A percentile compares a stretch with the other conserved stretches of the same genome.
Evolutionary conservation across 768 basidiomycete genomes (phyloP).

Genomic region (Filobasidium floriforme): DNA sequence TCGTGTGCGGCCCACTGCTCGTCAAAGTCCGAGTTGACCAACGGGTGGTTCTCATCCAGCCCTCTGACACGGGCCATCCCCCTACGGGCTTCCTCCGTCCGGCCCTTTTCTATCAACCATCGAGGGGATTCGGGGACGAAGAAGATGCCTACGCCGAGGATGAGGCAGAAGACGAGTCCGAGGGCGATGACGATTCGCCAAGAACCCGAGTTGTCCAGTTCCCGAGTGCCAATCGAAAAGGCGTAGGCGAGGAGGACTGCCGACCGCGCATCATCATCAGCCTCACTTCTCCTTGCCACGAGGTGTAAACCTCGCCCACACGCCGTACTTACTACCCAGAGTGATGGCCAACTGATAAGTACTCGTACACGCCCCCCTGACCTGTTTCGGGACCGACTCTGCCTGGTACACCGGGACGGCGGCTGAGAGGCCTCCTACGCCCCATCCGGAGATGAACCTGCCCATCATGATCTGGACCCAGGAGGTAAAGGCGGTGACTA

Average conservation of each 20-base stretch:
- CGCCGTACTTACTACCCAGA: conserved; percentile 49
- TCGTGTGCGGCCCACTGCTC: conserved; percentile 56
- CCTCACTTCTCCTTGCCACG: neutral
- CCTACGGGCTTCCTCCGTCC: conserved; percentile 8
- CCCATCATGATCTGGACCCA: conserved; percentile 64
- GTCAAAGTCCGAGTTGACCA: conserved; percentile 40
- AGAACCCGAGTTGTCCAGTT: conserved; percentile 35
- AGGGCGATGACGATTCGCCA: conserved; percentile 28
- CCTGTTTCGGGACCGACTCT: conserved; percentile 57
- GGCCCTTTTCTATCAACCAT: conserved; percentile 23
- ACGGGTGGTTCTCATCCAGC: neutral
- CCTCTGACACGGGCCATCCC: conserved; percentile 22
- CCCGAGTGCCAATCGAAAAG: conserved; percentile 62
- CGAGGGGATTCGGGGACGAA: conserved; percentile 36
- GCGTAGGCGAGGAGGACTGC: conserved; percentile 49
- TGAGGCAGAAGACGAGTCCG: conserved; percentile 21
- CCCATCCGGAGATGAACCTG: conserved; percentile 60
- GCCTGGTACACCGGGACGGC: conserved; percentile 54
- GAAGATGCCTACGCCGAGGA: conserved; percentile 30
- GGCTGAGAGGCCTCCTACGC: conserved; percentile 61
- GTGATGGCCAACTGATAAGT: conserved; percentile 53
- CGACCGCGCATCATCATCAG: neutral
- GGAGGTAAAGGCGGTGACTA: conserved; percentile 50
- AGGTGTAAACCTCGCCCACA: too few species aligned
- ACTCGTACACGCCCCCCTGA: conserved; percentile 54